Conservation (phyloP, 192 early-diverging fungal species). For the Backusella australiensis region DNA sequence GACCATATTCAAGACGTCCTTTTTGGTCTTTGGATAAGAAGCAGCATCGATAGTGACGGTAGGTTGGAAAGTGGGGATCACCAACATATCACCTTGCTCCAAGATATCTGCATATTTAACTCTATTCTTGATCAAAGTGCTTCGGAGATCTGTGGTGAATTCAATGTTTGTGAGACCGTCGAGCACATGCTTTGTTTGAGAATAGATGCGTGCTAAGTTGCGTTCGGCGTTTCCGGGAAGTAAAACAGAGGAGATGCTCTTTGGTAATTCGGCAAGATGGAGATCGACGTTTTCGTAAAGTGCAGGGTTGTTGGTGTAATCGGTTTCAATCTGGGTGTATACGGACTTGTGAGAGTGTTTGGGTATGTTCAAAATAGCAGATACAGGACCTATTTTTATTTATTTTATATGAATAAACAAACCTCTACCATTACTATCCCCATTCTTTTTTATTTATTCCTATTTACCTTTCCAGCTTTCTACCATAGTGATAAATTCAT, state of each 20-base stretch:
- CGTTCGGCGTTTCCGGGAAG: constrained; percentile 43
- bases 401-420: background rate
- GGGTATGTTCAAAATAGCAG: constrained; percentile 46
- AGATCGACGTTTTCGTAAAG: constrained; percentile 41
- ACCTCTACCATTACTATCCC: too few species aligned
- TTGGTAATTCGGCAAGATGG: constrained; percentile 40
- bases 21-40: constrained; percentile 35
- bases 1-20: constrained; percentile 26
- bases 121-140: constrained; percentile 35
- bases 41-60: constrained; percentile 12
- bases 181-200: constrained; percentile 46
- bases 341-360: constrained; percentile 8
- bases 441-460: background rate
- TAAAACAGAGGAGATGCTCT: background rate
- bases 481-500: constrained; percentile 40
- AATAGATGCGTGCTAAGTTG: constrained; percentile 51
- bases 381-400: constrained; percentile 46
- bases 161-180: constrained; percentile 40
- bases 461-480: constrained; percentile 49
- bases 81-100: constrained; percentile 45
- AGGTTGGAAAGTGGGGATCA: constrained; percentile 48
- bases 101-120: constrained; percentile 33
- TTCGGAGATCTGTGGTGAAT: constrained; percentile 33
- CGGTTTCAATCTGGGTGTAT: background rate
- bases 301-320: background rate